phyloP scores from a whole-genome alignment of 331 rosid genomes.

The Pyracantha coccinea region DNA sequence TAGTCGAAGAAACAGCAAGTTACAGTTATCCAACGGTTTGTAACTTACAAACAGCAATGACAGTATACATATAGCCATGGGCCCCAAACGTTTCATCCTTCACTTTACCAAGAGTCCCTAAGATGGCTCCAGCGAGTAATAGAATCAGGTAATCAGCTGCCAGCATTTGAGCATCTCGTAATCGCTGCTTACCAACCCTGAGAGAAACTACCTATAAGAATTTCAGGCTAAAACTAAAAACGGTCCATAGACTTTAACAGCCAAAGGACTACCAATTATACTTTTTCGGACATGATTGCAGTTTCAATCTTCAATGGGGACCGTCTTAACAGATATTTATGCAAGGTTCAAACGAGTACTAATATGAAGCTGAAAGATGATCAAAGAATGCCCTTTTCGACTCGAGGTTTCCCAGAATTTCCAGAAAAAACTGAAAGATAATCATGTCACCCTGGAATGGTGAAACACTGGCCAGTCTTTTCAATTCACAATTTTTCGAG shows the following conservation, averaged over 20 bases:
- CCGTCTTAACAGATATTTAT: background rate
- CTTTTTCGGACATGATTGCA: background rate
- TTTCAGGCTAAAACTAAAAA: slow-evolving; percentile 7
- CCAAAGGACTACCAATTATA: background rate
- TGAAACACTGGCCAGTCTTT: background rate
- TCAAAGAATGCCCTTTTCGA: background rate
- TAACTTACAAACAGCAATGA: slow-evolving; percentile 72
- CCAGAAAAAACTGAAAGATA: background rate
- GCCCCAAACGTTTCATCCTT: slow-evolving; percentile 59
- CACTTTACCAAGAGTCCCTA: slow-evolving; percentile 63
- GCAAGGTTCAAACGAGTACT: background rate
- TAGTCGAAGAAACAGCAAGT: background rate
- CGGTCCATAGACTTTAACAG: background rate
- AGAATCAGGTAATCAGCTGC: slow-evolving; percentile 59
- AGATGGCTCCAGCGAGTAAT: slow-evolving; percentile 69
- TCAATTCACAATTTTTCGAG: background rate
- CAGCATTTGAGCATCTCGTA: slow-evolving; percentile 51
- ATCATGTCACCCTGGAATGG: background rate
- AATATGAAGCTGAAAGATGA: background rate
- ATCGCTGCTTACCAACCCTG: slow-evolving; percentile 58
- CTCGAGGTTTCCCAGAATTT: background rate
- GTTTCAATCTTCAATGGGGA: slow-evolving; percentile 7
- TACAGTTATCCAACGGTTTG: background rate
- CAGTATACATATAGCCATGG: slow-evolving; percentile 61
- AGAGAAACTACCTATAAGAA: slow-evolving; percentile 18